Conservation (phyloP, 495 filamentous ascomycete genomes). For the Parachaetomium inaequale region DNA sequence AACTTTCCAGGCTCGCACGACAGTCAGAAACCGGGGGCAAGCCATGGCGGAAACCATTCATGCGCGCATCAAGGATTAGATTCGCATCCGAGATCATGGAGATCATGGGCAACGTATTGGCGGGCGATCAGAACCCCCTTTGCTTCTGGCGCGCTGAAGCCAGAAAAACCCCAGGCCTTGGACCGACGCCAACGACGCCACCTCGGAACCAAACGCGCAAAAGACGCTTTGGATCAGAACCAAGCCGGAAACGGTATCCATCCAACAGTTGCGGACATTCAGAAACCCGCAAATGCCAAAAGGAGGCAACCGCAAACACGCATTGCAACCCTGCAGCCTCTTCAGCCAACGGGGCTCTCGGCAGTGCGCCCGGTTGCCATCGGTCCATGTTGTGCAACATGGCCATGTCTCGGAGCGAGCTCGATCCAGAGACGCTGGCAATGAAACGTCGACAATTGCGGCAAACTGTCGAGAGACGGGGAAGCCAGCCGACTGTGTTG, state of each 20-base stretch:
- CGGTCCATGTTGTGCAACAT: slow-evolving; percentile 7
- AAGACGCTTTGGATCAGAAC: background rate
- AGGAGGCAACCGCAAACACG: background rate
- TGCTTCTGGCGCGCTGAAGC: background rate
- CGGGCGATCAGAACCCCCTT: background rate
- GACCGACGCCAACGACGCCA: background rate
- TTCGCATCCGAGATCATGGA: slow-evolving; percentile 1
- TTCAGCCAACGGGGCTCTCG: background rate
- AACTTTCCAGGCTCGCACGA: too few relatives aligned
- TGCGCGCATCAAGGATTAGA: background rate
- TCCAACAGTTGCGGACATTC: background rate
- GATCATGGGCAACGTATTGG: background rate
- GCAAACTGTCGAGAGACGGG: background rate
- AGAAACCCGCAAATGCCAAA: background rate
- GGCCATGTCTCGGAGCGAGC: background rate
- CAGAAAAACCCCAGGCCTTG: background rate
- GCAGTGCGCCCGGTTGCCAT: background rate
- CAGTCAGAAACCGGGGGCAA: background rate
- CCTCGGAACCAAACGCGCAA: background rate
- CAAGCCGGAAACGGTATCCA: background rate
- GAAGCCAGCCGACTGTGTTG: background rate
- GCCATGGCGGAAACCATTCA: background rate
- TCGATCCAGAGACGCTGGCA: background rate
- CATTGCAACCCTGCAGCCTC: too few relatives aligned
- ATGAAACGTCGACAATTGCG: slow-evolving; percentile 5